phyloP scores from a whole-genome alignment of 2,329 filamentous ascomycete genomes.

The Plenodomus biglobosus region DNA sequence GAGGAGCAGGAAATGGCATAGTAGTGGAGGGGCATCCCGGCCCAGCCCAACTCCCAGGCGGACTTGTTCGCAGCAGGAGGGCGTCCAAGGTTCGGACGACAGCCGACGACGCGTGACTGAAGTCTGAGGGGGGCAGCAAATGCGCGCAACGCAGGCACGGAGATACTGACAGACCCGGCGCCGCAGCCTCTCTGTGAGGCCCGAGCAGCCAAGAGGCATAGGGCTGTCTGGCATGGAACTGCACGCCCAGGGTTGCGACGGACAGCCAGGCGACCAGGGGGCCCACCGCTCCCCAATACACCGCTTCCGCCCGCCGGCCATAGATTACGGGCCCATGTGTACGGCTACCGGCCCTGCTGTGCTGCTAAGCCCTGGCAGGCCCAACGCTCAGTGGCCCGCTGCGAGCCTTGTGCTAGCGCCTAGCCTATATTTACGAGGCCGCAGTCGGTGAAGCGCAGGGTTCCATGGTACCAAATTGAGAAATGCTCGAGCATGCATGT shows the following conservation, averaged over 20 bases:
- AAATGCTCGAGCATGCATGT: constrained; percentile 25
- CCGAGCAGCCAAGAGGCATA: constrained; percentile 16
- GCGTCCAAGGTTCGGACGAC: constrained; percentile 2
- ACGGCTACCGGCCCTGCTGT: constrained; percentile 27
- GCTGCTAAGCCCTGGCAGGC: constrained; percentile 23
- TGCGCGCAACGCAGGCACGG: constrained; percentile 16
- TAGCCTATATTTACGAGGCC: constrained; percentile 35
- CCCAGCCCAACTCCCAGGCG: too few relatives aligned
- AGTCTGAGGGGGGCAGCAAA: not conserved
- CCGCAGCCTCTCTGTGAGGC: constrained; percentile 17
- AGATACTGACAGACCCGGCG: constrained; percentile 23
- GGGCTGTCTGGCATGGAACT: constrained; percentile 5
- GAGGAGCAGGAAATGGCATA: not conserved
- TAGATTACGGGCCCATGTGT: constrained; percentile 19
- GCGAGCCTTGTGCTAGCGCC: constrained; percentile 29
- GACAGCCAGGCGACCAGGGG: constrained; percentile 13
- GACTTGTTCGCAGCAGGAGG: not conserved
- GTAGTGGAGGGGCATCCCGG: too few relatives aligned
- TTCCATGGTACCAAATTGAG: constrained; percentile 30
- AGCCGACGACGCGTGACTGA: constrained; percentile 7
- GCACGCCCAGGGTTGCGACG: not conserved
- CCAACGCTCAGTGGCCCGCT: constrained; percentile 32
- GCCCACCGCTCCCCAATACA: constrained; percentile 29
- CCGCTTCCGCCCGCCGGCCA: constrained; percentile 14
- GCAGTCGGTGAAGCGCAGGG: constrained; percentile 37